Base-by-base conservation (phyloP, 2,329 filamentous ascomycete species). In the Cladosporium sp. region DNA sequence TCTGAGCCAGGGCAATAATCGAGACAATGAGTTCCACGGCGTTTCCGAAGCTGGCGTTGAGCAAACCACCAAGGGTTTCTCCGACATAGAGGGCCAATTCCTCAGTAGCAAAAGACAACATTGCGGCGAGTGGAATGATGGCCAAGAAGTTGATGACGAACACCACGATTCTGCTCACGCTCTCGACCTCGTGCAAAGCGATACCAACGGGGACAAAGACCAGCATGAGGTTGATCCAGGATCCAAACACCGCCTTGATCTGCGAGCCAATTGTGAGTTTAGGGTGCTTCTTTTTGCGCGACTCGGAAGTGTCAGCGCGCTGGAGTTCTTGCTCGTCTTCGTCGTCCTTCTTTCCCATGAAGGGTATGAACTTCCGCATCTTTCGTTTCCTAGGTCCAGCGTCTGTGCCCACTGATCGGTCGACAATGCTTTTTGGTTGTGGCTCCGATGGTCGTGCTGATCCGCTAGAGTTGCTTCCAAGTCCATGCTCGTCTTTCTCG, bases 61-160 rank as follows among this genome's bases (percentile, higher is more conserved):
- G 83, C 40, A 98, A 81, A 65, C 93, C 94, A 68, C 94, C 94
- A 2, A 97, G 80, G 0, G 91, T 93, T 77, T 97, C 93, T 59
- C 93, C 93, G 65, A 80, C 79, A 65, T 89, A 85, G 63, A 93
- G 79, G 3, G 93, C 91, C 69, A 97, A 89, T 77, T 97, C 93
- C 77, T 98, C 94, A 0, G 94, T 97, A 0, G 92, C 91, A 73
- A 91, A 96, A 72, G 91, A 90, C 28, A 98, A 83, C 82, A 97
- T 89, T 16, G 90, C 91, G 2, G 94, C 94, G 49, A 97, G 83
- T 0, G 93, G 93, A 66, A 97, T 89, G 71, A 97, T 97, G 67
- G 93, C 94, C 69, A 97, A 86, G 73, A 97, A 97, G 80, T 97
- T 97, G 78, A 97, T 86, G 65, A 93, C 86, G 73, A 97, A 97